phyloP scores from a whole-genome alignment of 345 rosid genomes.

The Syzygium grande region DNA sequence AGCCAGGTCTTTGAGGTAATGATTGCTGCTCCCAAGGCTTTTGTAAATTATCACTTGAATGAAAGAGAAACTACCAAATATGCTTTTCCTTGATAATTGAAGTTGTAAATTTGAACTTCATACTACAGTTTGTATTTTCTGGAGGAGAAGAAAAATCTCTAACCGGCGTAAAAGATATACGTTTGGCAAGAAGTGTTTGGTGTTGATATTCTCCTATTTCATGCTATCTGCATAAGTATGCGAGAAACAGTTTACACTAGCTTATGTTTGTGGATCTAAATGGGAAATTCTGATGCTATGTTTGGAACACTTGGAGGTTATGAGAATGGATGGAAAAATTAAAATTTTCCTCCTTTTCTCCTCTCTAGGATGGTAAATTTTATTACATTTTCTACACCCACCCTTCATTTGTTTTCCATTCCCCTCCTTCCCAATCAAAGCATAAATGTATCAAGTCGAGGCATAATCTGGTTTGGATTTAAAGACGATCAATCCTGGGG shows the following conservation, averaged over 20 bases:
- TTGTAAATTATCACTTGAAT: neutral
- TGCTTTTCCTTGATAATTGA: neutral
- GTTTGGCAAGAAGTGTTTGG: neutral
- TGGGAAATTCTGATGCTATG: neutral
- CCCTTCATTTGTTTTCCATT: neutral
- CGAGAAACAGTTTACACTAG: neutral
- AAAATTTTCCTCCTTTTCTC: neutral
- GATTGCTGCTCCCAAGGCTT: neutral
- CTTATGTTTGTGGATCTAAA: neutral
- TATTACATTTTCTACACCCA: neutral
- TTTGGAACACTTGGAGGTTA: neutral
- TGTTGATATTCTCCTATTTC: neutral
- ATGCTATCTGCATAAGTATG: neutral
- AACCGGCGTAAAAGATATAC: neutral
- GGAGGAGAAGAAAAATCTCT: neutral
- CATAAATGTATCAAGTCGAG: neutral
- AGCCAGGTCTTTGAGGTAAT: constrained; percentile 96
- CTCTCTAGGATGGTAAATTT: neutral
- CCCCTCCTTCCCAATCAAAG: neutral
- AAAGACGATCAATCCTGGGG: neutral
- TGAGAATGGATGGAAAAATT: neutral
- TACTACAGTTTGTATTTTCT: neutral
- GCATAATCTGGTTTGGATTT: neutral
- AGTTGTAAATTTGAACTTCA: neutral
- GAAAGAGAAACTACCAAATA: neutral